Conservation (phyloP, 768 basidiomycete genomes). For the Phlegmacium glaucopus region DNA sequence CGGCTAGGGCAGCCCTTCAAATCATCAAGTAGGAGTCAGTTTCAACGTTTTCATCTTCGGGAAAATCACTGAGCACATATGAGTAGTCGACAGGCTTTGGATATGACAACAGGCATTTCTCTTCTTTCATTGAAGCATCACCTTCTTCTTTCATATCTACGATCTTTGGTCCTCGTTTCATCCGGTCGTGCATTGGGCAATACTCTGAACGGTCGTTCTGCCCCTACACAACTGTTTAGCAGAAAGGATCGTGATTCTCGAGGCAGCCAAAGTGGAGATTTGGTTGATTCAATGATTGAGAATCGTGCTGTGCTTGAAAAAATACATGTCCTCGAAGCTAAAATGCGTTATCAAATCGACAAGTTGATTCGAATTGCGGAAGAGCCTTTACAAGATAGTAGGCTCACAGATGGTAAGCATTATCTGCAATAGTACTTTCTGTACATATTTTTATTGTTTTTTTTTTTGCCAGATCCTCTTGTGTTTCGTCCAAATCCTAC, state of each 20-base stretch:
- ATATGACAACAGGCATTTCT: conserved; percentile 81
- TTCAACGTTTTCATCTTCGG: conserved; percentile 4
- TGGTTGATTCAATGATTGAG: conserved; percentile 79
- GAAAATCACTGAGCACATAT: conserved; percentile 9
- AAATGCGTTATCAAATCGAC: conserved; percentile 94
- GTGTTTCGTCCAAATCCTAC: conserved; percentile 90
- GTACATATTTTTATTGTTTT: conserved; percentile 1
- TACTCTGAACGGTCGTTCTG: conserved; percentile 48
- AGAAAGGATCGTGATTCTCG: conserved; percentile 45
- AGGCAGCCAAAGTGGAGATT: conserved; percentile 63
- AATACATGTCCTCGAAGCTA: conserved; percentile 74
- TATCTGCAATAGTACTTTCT: background rate
- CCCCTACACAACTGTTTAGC: conserved; percentile 52
- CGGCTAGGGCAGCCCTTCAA: conserved; percentile 55
- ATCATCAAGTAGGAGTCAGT: conserved; percentile 54
- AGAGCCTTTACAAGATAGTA: conserved; percentile 43
- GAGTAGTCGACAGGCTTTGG: conserved; percentile 29
- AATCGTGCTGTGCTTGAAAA: conserved; percentile 86
- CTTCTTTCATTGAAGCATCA: conserved; percentile 87
- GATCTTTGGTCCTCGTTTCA: conserved; percentile 72
- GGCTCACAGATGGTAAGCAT: conserved; percentile 56
- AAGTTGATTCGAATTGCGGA: conserved; percentile 82
- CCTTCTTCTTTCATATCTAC: conserved; percentile 79
- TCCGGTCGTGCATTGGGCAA: conserved; percentile 71
- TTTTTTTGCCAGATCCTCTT: conserved; percentile 71